Conservation (phyloP, 1,284 basidiomycete genomes). For the Apiotrichum sp. region DNA sequence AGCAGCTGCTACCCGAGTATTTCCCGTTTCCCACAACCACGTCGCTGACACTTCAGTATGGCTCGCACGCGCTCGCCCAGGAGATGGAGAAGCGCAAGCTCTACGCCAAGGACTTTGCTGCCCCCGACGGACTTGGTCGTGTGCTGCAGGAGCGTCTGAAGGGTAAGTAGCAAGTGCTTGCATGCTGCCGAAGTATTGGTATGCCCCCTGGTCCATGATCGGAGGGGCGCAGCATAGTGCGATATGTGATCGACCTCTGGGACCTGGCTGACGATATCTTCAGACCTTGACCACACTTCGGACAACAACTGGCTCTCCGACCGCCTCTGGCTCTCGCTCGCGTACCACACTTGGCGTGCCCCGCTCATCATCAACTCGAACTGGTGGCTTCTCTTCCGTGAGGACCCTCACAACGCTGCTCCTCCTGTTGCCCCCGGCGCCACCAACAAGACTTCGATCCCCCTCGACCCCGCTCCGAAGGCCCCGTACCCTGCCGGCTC, state of each 20-base stretch:
- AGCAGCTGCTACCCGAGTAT: not conserved
- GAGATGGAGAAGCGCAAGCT: constrained; percentile 59
- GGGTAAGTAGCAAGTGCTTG: constrained; percentile 51
- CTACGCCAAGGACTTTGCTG: constrained; percentile 64
- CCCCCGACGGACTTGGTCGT: constrained; percentile 59
- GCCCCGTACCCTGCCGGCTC: constrained; percentile 18
- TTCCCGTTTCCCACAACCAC: too few species aligned
- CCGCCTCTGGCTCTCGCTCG: constrained; percentile 84
- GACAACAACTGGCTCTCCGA: constrained; percentile 94
- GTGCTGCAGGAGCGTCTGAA: constrained; percentile 72
- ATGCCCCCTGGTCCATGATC: too few species aligned
- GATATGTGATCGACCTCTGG: not conserved
- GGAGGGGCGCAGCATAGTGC: not conserved
- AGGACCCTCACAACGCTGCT: constrained; percentile 50
- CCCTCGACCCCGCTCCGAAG: constrained; percentile 26
- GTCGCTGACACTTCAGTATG: constrained; percentile 42
- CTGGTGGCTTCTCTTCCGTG: constrained; percentile 87
- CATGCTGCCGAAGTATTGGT: not conserved
- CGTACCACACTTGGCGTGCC: constrained; percentile 83
- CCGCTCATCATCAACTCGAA: constrained; percentile 89
- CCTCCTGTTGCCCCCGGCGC: constrained; percentile 26
- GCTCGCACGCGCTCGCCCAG: constrained; percentile 54
- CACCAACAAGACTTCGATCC: constrained; percentile 7
- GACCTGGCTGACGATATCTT: not conserved
- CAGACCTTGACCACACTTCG: constrained; percentile 77